phyloP scores from a whole-genome alignment of 2,329 filamentous ascomycete genomes.

The Phialophora expanda region DNA sequence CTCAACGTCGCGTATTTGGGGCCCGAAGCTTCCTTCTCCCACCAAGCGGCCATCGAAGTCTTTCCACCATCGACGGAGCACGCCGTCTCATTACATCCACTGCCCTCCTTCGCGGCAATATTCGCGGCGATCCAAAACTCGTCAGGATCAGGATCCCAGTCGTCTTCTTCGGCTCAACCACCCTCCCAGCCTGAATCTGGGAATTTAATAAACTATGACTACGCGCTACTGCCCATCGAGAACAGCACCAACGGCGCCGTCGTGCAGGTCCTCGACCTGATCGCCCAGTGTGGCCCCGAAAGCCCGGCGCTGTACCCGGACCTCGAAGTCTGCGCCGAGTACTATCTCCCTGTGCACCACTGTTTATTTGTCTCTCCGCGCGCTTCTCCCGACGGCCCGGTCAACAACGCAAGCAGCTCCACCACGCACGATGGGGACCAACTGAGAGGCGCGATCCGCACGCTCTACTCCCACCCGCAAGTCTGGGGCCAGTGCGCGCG shows the following conservation, averaged over 20 bases:
- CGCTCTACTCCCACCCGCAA: conserved; percentile 91
- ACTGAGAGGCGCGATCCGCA: conserved; percentile 57
- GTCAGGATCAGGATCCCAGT: conserved; percentile 48
- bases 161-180: neutral
- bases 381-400: neutral
- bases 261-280: conserved; percentile 83
- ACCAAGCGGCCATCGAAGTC: conserved; percentile 60
- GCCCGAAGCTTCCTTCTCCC: conserved; percentile 69
- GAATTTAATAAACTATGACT: conserved; percentile 51
- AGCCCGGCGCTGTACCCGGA: conserved; percentile 61
- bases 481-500: conserved; percentile 87
- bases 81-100: conserved; percentile 24
- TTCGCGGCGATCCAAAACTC: conserved; percentile 60
- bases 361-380: conserved; percentile 67
- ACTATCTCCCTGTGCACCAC: conserved; percentile 86
- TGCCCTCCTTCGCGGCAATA: conserved; percentile 35
- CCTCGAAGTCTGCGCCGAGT: conserved; percentile 78
- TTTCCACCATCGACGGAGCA: conserved; percentile 18
- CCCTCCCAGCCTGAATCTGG: neutral
- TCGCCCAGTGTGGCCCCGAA: conserved; percentile 71
- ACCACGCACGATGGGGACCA: conserved; percentile 41
- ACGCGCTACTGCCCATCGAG: conserved; percentile 90
- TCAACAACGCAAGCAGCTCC: neutral
- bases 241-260: conserved; percentile 96
- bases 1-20: conserved; percentile 61